These are phyloP conservation scores for Trypanosoma platydactyli DNA, from an alignment of 208 protist genomes.

Conservation along the genomic window DNA sequence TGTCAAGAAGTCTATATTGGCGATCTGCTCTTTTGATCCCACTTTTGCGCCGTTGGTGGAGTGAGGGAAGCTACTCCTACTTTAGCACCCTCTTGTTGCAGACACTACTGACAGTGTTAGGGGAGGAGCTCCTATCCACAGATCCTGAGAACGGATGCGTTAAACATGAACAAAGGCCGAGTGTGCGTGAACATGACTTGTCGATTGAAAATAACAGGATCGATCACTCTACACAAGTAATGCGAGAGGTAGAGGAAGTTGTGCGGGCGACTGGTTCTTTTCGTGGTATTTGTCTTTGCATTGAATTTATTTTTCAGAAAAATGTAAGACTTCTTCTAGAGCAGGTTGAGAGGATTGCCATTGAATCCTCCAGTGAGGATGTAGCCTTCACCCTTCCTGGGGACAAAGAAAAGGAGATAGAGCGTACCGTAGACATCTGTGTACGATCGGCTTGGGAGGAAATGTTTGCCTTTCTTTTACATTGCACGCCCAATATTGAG, in stretches of 20 bases:
- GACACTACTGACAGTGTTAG: constrained; percentile 16
- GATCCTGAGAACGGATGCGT: neutral
- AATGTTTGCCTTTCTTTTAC: constrained; percentile 18
- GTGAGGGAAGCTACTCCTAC: constrained; percentile 12
- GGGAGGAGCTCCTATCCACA: constrained; percentile 7
- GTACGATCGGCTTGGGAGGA: constrained; percentile 9
- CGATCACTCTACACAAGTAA: neutral
- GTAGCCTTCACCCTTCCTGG: neutral
- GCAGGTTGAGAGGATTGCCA: constrained; percentile 10
- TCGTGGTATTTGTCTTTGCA: constrained; percentile 29
- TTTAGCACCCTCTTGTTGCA: constrained; percentile 9
- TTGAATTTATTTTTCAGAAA: constrained; percentile 26
- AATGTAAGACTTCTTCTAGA: constrained; percentile 11
- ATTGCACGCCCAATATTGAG: constrained; percentile 4
- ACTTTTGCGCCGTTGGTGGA: constrained; percentile 25
- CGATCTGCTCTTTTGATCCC: constrained; percentile 21
- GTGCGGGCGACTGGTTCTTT: constrained; percentile 37
- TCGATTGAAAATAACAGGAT: neutral
- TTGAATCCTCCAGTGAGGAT: neutral
- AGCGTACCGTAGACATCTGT: constrained; percentile 1
- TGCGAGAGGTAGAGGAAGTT: constrained; percentile 27
- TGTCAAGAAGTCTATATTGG: constrained; percentile 20
- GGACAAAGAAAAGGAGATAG: neutral
- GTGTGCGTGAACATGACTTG: neutral
- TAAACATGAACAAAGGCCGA: neutral